A percentile compares a stretch with the other conserved stretches of the same genome.
Conservation (phyloP, 768 basidiomycete species). For the Plicaturopsis crispa region DNA sequence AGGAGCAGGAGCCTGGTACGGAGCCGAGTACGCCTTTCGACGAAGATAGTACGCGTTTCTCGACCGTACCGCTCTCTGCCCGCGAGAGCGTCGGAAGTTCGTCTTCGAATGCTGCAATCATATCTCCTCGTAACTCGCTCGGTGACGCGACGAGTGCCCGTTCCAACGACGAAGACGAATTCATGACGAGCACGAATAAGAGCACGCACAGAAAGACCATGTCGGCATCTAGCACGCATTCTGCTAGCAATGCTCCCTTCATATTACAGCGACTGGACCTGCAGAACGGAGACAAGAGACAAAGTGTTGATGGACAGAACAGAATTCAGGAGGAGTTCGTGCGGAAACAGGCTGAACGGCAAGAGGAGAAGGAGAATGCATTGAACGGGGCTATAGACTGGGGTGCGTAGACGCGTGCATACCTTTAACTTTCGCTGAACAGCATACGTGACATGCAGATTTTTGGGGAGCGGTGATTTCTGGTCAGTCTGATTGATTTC, state of each 20-base stretch:
- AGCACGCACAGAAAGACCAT: background rate
- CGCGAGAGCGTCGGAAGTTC: constrained; percentile 22
- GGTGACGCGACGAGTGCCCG: no score
- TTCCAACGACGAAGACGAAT: no score
- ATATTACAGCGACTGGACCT: constrained; percentile 46
- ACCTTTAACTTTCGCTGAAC: constrained; percentile 3
- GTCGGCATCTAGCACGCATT: constrained; percentile 34
- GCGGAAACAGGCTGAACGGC: constrained; percentile 51
- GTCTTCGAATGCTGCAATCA: constrained; percentile 18
- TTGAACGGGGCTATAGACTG: constrained; percentile 60
- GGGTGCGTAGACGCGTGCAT: constrained; percentile 39
- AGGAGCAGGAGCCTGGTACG: no score
- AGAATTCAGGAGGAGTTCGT: constrained; percentile 74
- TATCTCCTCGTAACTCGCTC: constrained; percentile 10
- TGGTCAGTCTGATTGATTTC: constrained; percentile 33
- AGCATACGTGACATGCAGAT: constrained; percentile 33
- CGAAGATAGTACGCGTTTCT: constrained; percentile 42
- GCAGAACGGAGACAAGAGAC: constrained; percentile 37
- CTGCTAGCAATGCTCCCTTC: constrained; percentile 43
- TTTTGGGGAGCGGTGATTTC: constrained; percentile 96
- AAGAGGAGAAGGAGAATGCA: constrained; percentile 27
- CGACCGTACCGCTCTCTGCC: constrained; percentile 37
- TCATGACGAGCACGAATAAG: no score
- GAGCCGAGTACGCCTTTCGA: constrained; percentile 15
- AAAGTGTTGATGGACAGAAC: constrained; percentile 55